Percentiles rank a stretch among this genome's conserved stretches.
phyloP scores from a whole-genome alignment of 805 yeast species.

The Tanozyma kutaoensis region DNA sequence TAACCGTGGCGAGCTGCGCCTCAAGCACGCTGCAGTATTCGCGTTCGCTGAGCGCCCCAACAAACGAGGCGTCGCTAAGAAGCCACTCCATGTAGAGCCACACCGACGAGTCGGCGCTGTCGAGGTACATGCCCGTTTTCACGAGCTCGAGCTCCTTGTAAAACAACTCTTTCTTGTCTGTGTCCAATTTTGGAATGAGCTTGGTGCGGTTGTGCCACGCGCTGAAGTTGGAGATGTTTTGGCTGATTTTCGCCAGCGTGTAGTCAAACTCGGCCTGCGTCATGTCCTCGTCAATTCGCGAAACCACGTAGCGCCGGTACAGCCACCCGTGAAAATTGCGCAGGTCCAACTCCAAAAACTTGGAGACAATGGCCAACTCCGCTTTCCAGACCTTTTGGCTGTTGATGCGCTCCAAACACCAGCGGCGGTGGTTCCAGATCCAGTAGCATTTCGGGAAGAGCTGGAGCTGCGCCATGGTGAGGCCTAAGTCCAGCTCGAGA shows the following conservation, averaged over 20 bases:
- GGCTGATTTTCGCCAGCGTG: constrained; percentile 67
- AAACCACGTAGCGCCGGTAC: constrained; percentile 65
- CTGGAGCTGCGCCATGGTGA: constrained; percentile 45
- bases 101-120: constrained; percentile 86
- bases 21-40: constrained; percentile 26
- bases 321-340: constrained; percentile 96
- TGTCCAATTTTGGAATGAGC: constrained; percentile 32
- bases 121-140: constrained; percentile 80
- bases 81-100: constrained; percentile 90
- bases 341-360: constrained; percentile 56
- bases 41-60: constrained; percentile 1
- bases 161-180: constrained; percentile 15
- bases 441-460: constrained; percentile 83
- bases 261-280: constrained; percentile 31
- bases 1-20: constrained; percentile 32
- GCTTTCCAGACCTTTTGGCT: too few relatives aligned
- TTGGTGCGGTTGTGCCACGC: constrained; percentile 91
- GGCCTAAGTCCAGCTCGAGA: constrained; percentile 49
- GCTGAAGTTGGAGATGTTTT: constrained; percentile 81
- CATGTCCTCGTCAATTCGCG: constrained; percentile 13
- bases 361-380: constrained; percentile 60
- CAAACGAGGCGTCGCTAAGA: constrained; percentile 28
- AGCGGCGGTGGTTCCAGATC: constrained; percentile 89
- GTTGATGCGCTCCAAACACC: constrained; percentile 52
- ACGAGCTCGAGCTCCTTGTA: constrained; percentile 50